phyloP scores from a whole-genome alignment of 202 grass and related monocot genomes.

The Panicum hallii region DNA sequence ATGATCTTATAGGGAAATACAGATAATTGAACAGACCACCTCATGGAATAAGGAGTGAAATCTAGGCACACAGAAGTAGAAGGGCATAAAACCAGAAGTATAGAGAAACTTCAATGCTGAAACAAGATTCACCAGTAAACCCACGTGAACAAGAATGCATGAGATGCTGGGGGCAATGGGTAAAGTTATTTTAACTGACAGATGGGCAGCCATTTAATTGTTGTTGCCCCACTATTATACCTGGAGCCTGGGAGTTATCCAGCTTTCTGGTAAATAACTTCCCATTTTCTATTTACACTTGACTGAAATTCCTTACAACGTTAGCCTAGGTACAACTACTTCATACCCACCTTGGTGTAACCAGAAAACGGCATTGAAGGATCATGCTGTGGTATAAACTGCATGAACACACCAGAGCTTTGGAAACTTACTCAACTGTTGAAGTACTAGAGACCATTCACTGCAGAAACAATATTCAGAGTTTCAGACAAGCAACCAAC shows the following conservation, averaged over 20 bases:
- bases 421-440: constrained; percentile 17
- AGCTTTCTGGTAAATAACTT: constrained; percentile 35
- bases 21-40: background rate
- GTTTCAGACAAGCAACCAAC: constrained; percentile 8
- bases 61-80: background rate
- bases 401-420: background rate
- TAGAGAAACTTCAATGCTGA: background rate
- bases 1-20: constrained; percentile 20
- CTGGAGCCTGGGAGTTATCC: constrained; percentile 34
- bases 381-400: constrained; percentile 3
- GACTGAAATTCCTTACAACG: constrained; percentile 30
- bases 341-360: constrained; percentile 9
- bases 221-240: constrained; percentile 37
- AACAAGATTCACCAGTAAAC: background rate
- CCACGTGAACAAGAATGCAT: constrained; percentile 15
- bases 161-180: constrained; percentile 29
- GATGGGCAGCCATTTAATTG: constrained; percentile 40
- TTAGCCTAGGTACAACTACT: constrained; percentile 26
- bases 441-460: constrained; percentile 34
- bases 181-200: constrained; percentile 35
- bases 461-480: constrained; percentile 22
- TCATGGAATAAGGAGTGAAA: background rate
- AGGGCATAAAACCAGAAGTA: background rate
- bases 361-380: constrained; percentile 7
- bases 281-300: constrained; percentile 47